These are phyloP conservation scores for Fraxinus quadrangulata DNA, from an alignment of 257 asterid species.

Conservation along the genomic window DNA sequence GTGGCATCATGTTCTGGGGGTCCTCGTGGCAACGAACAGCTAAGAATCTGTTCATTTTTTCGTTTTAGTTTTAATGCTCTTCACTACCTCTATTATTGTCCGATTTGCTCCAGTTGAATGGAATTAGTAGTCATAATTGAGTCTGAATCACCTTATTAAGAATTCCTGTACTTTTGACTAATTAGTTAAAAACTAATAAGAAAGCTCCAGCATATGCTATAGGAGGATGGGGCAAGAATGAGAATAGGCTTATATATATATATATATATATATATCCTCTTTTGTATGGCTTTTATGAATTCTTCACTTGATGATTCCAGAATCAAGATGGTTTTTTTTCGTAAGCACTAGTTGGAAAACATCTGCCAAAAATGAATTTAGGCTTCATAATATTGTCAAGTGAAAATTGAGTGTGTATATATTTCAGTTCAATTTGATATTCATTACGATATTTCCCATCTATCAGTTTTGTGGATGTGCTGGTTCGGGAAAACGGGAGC, in stretches of 20 bases:
- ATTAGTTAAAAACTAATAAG: background rate
- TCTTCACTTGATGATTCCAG: background rate
- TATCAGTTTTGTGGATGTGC: background rate
- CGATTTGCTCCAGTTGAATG: slow-evolving; percentile 5
- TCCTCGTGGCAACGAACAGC: slow-evolving; percentile 93
- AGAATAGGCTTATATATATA: slow-evolving; percentile 22
- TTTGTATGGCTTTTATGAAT: background rate
- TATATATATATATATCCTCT: slow-evolving; percentile 14
- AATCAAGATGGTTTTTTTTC: background rate
- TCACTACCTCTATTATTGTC: background rate
- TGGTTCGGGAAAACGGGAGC: background rate
- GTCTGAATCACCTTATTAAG: background rate
- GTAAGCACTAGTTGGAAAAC: background rate
- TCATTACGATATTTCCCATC: background rate
- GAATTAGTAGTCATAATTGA: background rate
- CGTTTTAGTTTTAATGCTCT: background rate
- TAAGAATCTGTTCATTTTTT: slow-evolving; percentile 31
- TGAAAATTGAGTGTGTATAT: background rate
- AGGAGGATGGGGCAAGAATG: slow-evolving; percentile 14
- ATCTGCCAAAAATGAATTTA: background rate
- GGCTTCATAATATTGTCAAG: background rate
- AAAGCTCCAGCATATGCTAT: slow-evolving; percentile 6
- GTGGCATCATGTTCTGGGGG: slow-evolving; percentile 80
- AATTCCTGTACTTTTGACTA: background rate
- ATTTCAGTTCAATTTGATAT: background rate